A percentile compares a stretch with the other conserved stretches of the same genome.
Evolutionary conservation across 2,329 filamentous ascomycete species (phyloP).

Genomic region (Pestalotiopsis sp.): DNA sequence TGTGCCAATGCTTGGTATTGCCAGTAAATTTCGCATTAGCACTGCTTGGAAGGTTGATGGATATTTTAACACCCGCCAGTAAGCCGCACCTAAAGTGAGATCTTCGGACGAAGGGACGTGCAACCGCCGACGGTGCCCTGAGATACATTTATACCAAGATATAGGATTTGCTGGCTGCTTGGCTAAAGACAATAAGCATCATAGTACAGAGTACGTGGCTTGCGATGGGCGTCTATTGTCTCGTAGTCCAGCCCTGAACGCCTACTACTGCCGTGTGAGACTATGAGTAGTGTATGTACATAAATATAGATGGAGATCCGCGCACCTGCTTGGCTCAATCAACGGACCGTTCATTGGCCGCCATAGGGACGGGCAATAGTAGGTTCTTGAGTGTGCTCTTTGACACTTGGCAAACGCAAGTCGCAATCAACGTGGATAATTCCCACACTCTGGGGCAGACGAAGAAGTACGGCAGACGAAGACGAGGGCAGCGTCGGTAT

Average conservation of each 20-base stretch:
- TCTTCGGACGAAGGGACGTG: slow-evolving; percentile 6
- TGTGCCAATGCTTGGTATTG: slow-evolving; percentile 15
- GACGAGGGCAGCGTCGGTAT: background rate
- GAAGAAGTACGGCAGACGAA: background rate
- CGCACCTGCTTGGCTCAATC: background rate
- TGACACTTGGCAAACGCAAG: background rate
- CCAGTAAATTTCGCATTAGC: background rate
- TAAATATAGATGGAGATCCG: background rate
- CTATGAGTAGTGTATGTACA: background rate
- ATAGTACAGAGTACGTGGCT: background rate
- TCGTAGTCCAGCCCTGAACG: background rate
- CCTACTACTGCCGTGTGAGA: background rate
- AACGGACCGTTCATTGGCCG: background rate
- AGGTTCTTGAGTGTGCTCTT: background rate
- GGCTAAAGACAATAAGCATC: background rate
- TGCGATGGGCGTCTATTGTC: background rate
- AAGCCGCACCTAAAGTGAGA: background rate
- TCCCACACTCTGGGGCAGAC: background rate
- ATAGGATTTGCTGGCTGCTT: background rate
- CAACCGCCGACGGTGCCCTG: background rate
- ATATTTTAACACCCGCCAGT: background rate
- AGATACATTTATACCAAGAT: background rate
- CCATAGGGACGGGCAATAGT: background rate
- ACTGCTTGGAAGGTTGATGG: slow-evolving; percentile 8
- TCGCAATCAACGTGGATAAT: background rate